Percentiles rank a stretch among this genome's conserved stretches.
Evolutionary conservation across 108 stramenopile species (phyloP).

Genomic region (Cyclotella atomus): DNA sequence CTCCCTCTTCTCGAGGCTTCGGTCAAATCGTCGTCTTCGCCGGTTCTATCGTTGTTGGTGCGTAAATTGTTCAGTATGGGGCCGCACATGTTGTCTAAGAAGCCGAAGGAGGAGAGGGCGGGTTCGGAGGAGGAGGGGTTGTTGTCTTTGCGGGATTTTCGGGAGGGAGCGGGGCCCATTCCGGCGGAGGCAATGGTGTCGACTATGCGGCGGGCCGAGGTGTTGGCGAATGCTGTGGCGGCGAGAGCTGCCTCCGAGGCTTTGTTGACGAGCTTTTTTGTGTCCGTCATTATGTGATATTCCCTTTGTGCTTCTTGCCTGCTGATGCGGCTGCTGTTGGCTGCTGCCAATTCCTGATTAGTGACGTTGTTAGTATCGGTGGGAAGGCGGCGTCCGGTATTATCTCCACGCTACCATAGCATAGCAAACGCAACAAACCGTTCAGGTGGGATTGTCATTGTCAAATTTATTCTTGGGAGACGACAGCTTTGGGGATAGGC

Average conservation of each 20-base stretch:
- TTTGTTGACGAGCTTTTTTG: conserved; percentile 8
- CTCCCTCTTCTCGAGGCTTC: not conserved
- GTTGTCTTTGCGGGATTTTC: not conserved
- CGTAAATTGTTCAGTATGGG: conserved; percentile 35
- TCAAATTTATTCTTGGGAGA: no score
- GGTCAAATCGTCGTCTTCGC: conserved; percentile 33
- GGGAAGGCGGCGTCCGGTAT: no score
- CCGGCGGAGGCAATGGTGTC: conserved; percentile 24
- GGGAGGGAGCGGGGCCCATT: not conserved
- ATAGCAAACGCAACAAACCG: no score
- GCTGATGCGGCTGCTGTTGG: not conserved
- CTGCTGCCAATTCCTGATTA: not conserved
- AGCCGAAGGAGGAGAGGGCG: conserved; percentile 23
- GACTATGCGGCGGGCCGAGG: conserved; percentile 25
- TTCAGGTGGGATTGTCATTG: no score
- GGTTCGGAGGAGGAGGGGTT: no score
- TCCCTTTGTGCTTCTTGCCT: not conserved
- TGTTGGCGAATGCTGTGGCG: conserved; percentile 24
- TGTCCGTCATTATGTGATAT: conserved; percentile 1
- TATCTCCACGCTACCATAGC: no score
- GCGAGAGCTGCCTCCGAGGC: conserved; percentile 25
- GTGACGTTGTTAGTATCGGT: no score
- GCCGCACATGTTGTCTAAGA: conserved; percentile 52
- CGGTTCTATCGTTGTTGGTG: not conserved
- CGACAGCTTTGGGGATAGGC: no score